Percentiles rank a stretch among this genome's conserved stretches.
Evolutionary conservation across 306 rosid species (phyloP).

Genomic region (Sicyos baderoa): DNA sequence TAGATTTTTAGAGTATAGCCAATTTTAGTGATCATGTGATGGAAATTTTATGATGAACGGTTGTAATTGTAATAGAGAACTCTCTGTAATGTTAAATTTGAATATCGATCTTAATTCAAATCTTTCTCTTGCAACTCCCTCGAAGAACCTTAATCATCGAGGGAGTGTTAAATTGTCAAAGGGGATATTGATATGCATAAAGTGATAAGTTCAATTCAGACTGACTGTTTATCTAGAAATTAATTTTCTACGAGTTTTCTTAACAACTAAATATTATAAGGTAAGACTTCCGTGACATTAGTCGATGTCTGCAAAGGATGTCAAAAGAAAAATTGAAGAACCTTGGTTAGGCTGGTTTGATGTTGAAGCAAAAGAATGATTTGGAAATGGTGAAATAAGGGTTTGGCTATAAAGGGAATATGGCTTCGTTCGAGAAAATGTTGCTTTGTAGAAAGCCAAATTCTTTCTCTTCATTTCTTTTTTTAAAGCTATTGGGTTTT

Average conservation of each 20-base stretch:
- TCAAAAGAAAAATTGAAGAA: too few relatives aligned
- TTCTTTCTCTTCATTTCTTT: neutral
- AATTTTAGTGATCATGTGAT: too few relatives aligned
- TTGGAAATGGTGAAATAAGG: neutral
- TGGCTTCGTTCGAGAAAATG: neutral
- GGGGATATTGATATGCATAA: too few relatives aligned
- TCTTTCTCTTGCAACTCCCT: neutral
- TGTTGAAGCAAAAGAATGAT: constrained; percentile 1
- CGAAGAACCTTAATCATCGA: too few relatives aligned
- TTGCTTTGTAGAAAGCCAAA: constrained; percentile 3
- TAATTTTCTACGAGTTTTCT: too few relatives aligned
- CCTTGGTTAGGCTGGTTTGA: constrained; percentile 4
- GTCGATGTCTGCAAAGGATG: too few relatives aligned
- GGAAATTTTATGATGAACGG: neutral
- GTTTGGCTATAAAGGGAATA: neutral
- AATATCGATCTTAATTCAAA: constrained; percentile 9
- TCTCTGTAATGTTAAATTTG: neutral
- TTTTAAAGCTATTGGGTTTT: neutral
- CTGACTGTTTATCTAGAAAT: too few relatives aligned
- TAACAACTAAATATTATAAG: too few relatives aligned
- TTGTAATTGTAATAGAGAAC: neutral
- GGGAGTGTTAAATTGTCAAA: too few relatives aligned
- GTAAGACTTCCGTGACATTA: too few relatives aligned
- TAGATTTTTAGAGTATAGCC: too few relatives aligned
- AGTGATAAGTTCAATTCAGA: too few relatives aligned